Evolutionary conservation across 2,329 filamentous ascomycete species (phyloP), one percentile per base, ranked within the genome.

Genomic region (Drechmeria coniospora): DNA sequence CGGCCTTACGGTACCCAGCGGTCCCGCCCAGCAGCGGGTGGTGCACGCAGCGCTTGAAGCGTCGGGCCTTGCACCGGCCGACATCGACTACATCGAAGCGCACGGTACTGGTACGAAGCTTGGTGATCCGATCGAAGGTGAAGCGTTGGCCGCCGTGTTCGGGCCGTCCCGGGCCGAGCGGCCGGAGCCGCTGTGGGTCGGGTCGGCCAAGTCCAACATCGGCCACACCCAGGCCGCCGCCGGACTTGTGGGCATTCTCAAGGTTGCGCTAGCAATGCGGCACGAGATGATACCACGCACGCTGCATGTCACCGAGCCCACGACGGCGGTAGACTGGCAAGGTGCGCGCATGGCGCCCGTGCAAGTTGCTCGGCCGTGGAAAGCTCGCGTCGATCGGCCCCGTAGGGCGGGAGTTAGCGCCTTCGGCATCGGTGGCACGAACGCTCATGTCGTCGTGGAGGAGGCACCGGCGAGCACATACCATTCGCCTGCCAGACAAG

Each of bases 201-300:
- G 74, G 5, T 60, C 71, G 0, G 61, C 71, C 12, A 79, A 79
- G 43, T 63, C 69, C 2, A 76, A 77, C 26, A 49, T 77, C 2
- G 73, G 73, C 1, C 73, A 78, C 43, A 62, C 67, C 18, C 68
- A 74, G 39, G 67, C 68, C 2, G 68, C 68, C 7, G 71, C 70
- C 2, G 71, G 71, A 25, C 54, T 61, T 25, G 72, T 59, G 21
- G 65, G 59, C 17, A 50, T 78, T 6, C 52, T 68, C 39, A 78
- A 78, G 46, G 65, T 73, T 1, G 54, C 56, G 13, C 15, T 39
- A 15, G 19, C 31, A 6, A 21, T 39, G 21, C 9, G 29, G 13
- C 15, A 34, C 12, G 21, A 18, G 5, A 36, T 61, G 29, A 57
- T 59, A 44, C 46, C 63, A 4, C 57, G 59, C 35, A 47, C 28